These are phyloP conservation scores for Eragrostis curvula DNA, from an alignment of 176 grass and related monocot genomes.

Conservation along the genomic window DNA sequence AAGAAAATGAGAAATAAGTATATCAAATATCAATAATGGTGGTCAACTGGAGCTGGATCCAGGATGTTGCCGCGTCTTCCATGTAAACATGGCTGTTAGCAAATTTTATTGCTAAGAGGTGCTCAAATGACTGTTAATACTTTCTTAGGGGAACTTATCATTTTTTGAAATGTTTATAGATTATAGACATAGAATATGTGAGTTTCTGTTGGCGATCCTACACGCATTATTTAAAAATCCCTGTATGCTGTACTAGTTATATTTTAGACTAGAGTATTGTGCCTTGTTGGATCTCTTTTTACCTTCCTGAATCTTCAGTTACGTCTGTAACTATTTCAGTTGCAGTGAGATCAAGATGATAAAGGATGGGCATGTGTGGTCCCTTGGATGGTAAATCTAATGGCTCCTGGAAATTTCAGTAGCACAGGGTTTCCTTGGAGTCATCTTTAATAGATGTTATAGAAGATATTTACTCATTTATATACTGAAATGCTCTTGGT, in stretches of 20 bases:
- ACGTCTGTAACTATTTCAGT: background rate
- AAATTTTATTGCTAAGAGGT: background rate
- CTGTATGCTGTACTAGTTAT: background rate
- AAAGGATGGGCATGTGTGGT: background rate
- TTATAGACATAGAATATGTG: background rate
- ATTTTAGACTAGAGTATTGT: background rate
- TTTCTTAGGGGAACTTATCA: background rate
- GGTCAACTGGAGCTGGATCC: background rate
- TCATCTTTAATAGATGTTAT: background rate
- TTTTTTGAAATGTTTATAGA: background rate
- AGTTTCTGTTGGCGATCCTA: background rate
- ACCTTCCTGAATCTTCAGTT: background rate
- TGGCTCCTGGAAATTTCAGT: background rate
- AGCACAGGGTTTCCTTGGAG: background rate
- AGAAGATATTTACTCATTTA: background rate
- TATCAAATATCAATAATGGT: background rate
- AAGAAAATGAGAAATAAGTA: background rate
- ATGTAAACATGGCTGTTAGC: background rate
- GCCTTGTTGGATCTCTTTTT: background rate
- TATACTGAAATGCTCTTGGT: background rate
- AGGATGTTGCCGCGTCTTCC: background rate
- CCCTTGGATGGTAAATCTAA: conserved; percentile 2
- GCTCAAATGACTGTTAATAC: background rate
- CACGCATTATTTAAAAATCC: background rate
- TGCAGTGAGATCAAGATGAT: background rate